A percentile compares a stretch with the other conserved stretches of the same genome.
Conservation (phyloP, 257 asterid genomes). For the Lycium ferocissimum region DNA sequence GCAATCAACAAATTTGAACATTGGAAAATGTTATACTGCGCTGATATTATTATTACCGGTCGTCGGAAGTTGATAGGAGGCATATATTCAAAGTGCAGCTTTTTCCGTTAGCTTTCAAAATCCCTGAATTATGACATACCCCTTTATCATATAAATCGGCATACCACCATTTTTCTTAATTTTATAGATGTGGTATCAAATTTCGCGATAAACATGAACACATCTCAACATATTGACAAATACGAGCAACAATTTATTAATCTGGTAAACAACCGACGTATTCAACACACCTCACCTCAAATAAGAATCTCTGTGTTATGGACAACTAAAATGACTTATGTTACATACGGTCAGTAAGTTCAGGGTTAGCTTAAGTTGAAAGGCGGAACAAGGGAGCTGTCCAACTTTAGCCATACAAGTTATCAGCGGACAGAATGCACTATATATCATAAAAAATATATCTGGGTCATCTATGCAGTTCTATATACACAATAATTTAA, state of each 20-base stretch:
- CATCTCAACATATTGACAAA: background rate
- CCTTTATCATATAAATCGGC: background rate
- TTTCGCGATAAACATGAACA: background rate
- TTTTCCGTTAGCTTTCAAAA: no score
- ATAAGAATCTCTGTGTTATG: background rate
- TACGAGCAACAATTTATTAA: background rate
- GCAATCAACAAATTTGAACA: conserved; percentile 8
- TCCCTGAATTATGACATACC: background rate
- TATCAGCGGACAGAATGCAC: background rate
- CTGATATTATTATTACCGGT: background rate
- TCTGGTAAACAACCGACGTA: background rate
- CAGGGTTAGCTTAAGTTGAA: background rate
- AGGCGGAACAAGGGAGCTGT: background rate
- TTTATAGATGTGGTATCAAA: background rate
- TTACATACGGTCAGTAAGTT: background rate
- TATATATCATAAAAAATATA: background rate
- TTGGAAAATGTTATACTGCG: background rate
- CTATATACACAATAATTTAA: background rate
- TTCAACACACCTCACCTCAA: background rate
- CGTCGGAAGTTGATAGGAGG: background rate
- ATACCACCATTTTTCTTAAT: background rate
- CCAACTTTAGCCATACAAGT: background rate
- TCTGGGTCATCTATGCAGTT: background rate
- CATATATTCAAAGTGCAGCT: no score
- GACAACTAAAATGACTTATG: background rate